phyloP scores from a whole-genome alignment of 176 grass and related monocot genomes.

The Calamus simplicifolius region DNA sequence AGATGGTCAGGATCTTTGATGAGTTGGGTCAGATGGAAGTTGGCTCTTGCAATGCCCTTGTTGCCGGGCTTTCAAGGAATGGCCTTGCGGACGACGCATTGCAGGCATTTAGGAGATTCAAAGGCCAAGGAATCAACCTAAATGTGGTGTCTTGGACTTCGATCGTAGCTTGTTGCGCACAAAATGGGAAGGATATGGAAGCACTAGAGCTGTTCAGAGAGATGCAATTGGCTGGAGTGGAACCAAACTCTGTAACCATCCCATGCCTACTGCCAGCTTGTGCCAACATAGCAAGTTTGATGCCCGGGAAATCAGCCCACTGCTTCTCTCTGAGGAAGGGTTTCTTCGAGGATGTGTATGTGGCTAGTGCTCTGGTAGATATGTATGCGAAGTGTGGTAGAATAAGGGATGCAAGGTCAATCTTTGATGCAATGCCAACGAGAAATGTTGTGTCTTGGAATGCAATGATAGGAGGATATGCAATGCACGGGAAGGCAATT shows the following conservation, averaged over 20 bases:
- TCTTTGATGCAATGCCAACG: slow-evolving; percentile 46
- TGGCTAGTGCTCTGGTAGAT: slow-evolving; percentile 53
- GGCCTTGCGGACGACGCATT: slow-evolving; percentile 32
- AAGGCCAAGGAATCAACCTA: slow-evolving; percentile 24
- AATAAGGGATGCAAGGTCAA: slow-evolving; percentile 35
- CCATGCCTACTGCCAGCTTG: slow-evolving; percentile 66
- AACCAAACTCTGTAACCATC: slow-evolving; percentile 63
- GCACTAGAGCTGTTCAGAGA: slow-evolving; percentile 56
- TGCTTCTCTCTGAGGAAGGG: slow-evolving; percentile 47
- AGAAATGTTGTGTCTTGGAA: slow-evolving; percentile 71
- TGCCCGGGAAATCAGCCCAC: slow-evolving; percentile 48
- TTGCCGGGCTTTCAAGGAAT: slow-evolving; percentile 55
- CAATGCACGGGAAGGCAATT: slow-evolving; percentile 57
- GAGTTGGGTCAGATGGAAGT: slow-evolving; percentile 32
- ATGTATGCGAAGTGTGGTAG: slow-evolving; percentile 78
- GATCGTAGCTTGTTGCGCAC: slow-evolving; percentile 55
- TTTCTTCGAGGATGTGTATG: slow-evolving; percentile 37
- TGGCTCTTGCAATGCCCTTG: slow-evolving; percentile 47
- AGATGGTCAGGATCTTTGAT: slow-evolving; percentile 41
- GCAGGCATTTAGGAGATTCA: slow-evolving; percentile 36
- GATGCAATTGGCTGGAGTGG: slow-evolving; percentile 50
- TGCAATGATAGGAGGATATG: slow-evolving; percentile 64
- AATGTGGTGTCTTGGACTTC: slow-evolving; percentile 79
- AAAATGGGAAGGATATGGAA: slow-evolving; percentile 57
- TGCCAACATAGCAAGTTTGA: slow-evolving; percentile 58